phyloP scores from a whole-genome alignment of 495 filamentous ascomycete genomes.

The Corynascus novoguineensis region DNA sequence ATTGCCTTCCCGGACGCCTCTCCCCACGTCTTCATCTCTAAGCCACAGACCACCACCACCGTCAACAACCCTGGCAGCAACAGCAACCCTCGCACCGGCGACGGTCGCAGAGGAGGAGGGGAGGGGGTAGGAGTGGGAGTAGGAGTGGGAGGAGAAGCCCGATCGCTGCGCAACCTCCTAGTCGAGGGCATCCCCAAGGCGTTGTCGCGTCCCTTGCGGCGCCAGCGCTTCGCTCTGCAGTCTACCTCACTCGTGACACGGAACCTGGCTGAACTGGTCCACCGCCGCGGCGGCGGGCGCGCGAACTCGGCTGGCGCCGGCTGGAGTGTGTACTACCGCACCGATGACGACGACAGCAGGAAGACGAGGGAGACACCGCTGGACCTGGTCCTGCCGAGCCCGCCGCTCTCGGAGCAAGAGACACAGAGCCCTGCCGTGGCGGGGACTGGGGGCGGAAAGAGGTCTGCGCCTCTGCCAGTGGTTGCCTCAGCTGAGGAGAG shows the following conservation, averaged over 20 bases:
- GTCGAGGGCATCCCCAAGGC: conserved; percentile 73
- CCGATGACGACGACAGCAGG: conserved; percentile 27
- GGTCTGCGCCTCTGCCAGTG: conserved; percentile 12
- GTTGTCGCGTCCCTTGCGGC: conserved; percentile 53
- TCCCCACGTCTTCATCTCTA: conserved; percentile 68
- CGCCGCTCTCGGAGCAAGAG: conserved; percentile 30
- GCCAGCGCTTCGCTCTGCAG: conserved; percentile 61
- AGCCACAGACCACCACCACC: conserved; percentile 29
- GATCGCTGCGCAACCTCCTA: conserved; percentile 62
- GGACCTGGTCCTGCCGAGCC: conserved; percentile 42
- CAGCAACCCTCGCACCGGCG: not conserved
- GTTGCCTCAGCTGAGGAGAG: conserved; percentile 23
- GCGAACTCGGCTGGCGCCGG: conserved; percentile 66
- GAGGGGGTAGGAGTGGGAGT: too few relatives aligned
- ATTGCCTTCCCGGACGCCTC: conserved; percentile 74
- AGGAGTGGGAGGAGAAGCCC: conserved; percentile 53
- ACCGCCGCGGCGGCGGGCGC: conserved; percentile 59
- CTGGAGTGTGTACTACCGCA: conserved; percentile 79
- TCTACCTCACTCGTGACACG: conserved; percentile 61
- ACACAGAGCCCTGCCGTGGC: not conserved
- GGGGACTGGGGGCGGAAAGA: not conserved
- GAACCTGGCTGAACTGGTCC: conserved; percentile 60
- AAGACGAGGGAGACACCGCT: conserved; percentile 54
- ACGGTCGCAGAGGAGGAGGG: conserved; percentile 1
- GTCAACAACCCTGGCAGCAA: not conserved